phyloP scores from a whole-genome alignment of 352 stramenopile genomes.

The Pilasporangium apinafurcum region DNA sequence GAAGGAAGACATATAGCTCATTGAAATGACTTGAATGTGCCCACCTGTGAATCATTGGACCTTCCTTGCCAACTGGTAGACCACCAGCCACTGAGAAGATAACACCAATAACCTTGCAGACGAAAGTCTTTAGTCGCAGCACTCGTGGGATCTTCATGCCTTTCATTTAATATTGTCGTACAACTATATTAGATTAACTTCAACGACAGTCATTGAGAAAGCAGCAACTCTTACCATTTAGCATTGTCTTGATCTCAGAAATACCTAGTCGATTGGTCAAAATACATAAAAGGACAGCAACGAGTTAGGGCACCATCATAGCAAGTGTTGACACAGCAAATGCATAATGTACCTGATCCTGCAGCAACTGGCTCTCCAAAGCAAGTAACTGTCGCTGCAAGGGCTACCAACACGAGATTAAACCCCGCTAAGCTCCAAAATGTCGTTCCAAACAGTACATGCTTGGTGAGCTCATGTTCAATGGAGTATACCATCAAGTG shows the following conservation, averaged over 20 bases:
- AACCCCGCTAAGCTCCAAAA: constrained; percentile 68
- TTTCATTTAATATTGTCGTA: not conserved
- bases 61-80: constrained; percentile 89
- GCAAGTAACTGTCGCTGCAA: constrained; percentile 67
- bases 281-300: no score
- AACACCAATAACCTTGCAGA: constrained; percentile 87
- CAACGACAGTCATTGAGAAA: no score
- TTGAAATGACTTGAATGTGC: not conserved
- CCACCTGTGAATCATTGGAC: constrained; percentile 89
- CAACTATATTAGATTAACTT: no score
- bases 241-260: constrained; percentile 90
- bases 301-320: no score
- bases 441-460: constrained; percentile 66
- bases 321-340: constrained; percentile 4
- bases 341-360: constrained; percentile 42
- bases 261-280: constrained; percentile 46
- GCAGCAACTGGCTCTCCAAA: constrained; percentile 74
- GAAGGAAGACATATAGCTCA: constrained; percentile 17
- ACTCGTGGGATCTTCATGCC: constrained; percentile 81
- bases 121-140: constrained; percentile 67
- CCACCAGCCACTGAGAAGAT: constrained; percentile 81
- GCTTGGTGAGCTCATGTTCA: constrained; percentile 40
- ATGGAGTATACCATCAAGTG: constrained; percentile 62
- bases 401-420: constrained; percentile 60
- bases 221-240: constrained; percentile 65